phyloP scores from a whole-genome alignment of 805 yeast species.

The Citeromyces nyonsensis region DNA sequence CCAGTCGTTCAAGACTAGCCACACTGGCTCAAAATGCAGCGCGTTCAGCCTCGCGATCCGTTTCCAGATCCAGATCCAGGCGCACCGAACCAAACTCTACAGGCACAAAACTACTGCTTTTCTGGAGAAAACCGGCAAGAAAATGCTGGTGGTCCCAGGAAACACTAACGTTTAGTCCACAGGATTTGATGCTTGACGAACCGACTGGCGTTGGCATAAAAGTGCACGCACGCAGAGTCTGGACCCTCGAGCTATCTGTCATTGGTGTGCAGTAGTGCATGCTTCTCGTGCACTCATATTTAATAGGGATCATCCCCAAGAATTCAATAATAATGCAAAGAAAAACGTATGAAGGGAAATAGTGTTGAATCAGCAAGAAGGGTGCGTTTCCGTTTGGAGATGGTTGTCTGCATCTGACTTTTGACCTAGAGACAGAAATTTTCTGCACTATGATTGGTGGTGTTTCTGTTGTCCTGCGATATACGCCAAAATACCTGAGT shows the following conservation, averaged over 20 bases:
- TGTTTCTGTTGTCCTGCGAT: too few species aligned
- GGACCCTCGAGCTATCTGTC: constrained; percentile 91
- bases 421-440: too few species aligned
- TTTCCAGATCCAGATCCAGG: constrained; percentile 29
- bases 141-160: constrained; percentile 96
- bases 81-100: constrained; percentile 19
- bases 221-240: constrained; percentile 82
- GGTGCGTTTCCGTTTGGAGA: too few species aligned
- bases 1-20: constrained; percentile 43
- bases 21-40: constrained; percentile 36
- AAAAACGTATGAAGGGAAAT: too few species aligned
- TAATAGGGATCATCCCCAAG: too few species aligned
- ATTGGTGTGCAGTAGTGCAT: constrained; percentile 52
- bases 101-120: constrained; percentile 54
- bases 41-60: constrained; percentile 41
- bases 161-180: constrained; percentile 25
- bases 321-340: too few species aligned
- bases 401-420: too few species aligned
- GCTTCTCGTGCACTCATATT: neutral
- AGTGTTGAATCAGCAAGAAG: too few species aligned
- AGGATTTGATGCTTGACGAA: constrained; percentile 9
- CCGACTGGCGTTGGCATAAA: constrained; percentile 32
- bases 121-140: constrained; percentile 97
- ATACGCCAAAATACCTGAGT: too few species aligned
- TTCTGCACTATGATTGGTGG: too few species aligned